A percentile compares a stretch with the other conserved stretches of the same genome.
Conservation (phyloP, 1,284 basidiomycete genomes). For the Tylopilus orsonianus region DNA sequence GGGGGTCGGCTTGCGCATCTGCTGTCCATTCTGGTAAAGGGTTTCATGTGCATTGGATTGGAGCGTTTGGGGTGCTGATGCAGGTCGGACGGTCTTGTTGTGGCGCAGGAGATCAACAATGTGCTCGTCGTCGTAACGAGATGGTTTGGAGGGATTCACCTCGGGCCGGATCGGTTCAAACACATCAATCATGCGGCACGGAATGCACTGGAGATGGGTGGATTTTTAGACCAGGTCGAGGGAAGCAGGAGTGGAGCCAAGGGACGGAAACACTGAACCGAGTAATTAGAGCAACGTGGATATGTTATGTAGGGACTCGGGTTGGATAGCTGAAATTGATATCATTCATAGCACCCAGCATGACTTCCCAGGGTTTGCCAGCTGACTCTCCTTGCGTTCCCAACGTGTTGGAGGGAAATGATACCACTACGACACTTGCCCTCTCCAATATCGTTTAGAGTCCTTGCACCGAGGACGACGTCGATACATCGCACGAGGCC, state of each 20-base stretch:
- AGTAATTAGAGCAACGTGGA: neutral
- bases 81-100: neutral
- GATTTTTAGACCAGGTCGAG: constrained; percentile 58
- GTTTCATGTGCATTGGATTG: neutral
- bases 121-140: constrained; percentile 84
- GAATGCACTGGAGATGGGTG: constrained; percentile 81
- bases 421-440: constrained; percentile 15
- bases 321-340: neutral
- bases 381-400: constrained; percentile 5
- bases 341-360: neutral
- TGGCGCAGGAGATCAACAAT: constrained; percentile 66
- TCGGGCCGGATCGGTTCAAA: constrained; percentile 90
- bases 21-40: constrained; percentile 79
- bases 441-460: constrained; percentile 17
- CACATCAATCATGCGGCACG: constrained; percentile 89
- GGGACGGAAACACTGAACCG: constrained; percentile 31
- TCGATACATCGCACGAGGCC: constrained; percentile 6
- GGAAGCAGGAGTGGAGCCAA: constrained; percentile 21
- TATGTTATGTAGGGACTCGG: neutral
- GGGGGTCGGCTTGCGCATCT: constrained; percentile 85
- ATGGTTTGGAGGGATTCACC: constrained; percentile 77
- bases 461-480: constrained; percentile 18
- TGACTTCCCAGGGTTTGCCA: constrained; percentile 7
- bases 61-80: neutral
- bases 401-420: constrained; percentile 6